Evolutionary conservation across 345 rosid species (phyloP).

Genomic region (Gossypium bickii): DNA sequence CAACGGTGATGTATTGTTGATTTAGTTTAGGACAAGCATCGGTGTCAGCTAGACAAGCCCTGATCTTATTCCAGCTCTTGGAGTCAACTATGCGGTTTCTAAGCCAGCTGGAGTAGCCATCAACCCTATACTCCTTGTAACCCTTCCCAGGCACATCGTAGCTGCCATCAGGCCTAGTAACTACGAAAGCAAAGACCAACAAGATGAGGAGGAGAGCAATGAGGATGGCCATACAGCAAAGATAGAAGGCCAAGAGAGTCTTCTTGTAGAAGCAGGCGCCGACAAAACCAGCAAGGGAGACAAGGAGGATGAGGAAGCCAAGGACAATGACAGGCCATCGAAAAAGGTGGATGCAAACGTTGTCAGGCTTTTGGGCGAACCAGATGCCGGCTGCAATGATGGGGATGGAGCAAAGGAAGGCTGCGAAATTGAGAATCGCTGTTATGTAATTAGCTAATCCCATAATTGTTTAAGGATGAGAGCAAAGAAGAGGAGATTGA

Average conservation of each 20-base stretch:
- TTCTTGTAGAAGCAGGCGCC: slow-evolving; percentile 89
- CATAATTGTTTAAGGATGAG: slow-evolving; percentile 30
- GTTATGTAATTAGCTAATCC: slow-evolving; percentile 84
- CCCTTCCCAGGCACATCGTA: slow-evolving; percentile 54
- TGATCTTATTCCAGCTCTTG: slow-evolving; percentile 59
- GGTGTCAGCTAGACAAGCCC: slow-evolving; percentile 63
- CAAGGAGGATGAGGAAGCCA: slow-evolving; percentile 74
- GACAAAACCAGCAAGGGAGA: slow-evolving; percentile 76
- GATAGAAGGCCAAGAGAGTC: slow-evolving; percentile 72
- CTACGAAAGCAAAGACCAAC: slow-evolving; percentile 72
- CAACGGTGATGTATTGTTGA: slow-evolving; percentile 51
- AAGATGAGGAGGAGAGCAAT: slow-evolving; percentile 60
- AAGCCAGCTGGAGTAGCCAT: slow-evolving; percentile 68
- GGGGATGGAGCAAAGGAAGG: slow-evolving; percentile 80
- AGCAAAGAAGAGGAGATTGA: background rate
- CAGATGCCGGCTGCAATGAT: slow-evolving; percentile 82
- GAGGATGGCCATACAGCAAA: slow-evolving; percentile 82
- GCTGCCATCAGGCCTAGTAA: slow-evolving; percentile 74
- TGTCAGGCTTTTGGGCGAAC: slow-evolving; percentile 82
- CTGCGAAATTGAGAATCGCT: slow-evolving; percentile 72
- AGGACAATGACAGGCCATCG: slow-evolving; percentile 91
- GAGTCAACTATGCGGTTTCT: slow-evolving; percentile 51
- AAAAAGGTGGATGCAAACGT: slow-evolving; percentile 63
- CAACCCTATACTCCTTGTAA: slow-evolving; percentile 65
- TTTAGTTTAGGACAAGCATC: slow-evolving; percentile 56